Evolutionary conservation across 2,329 filamentous ascomycete species (phyloP), one percentile per base, ranked within the genome.

Genomic region (Ceratocystis ficicola): DNA sequence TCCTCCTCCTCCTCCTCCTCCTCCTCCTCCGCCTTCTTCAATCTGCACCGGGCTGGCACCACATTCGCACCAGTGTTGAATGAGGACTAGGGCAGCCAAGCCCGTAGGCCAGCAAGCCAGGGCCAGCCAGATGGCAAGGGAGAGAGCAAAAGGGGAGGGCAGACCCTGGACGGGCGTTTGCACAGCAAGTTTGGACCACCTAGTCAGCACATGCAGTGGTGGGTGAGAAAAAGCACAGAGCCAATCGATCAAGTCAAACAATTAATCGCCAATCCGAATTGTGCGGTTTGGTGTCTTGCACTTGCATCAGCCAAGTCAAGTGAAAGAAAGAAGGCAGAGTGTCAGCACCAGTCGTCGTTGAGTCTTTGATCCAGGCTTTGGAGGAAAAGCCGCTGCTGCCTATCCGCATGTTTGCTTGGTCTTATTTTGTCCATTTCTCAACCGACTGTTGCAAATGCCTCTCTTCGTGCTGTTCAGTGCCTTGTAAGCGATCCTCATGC

Each of bases 161-260:
- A 59, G 55, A 59, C 55, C 55, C 55, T 59, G 8, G 55, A 32
- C 17, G 55, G 55, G 55, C 55, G 55, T 59, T 59, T 59, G 25
- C 28, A 59, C 30, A 32, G 55, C 12, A 17, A 59, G 55, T 59
- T 59, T 59, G 25, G 55, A 36, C 55, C 55, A 15, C 36, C 36
- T 5, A 41, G 36, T 41, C 36, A 59, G 55, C 55, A 59, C 7
- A 32, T 32, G 55, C n/a, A 48, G 44, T 20, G 20, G 46, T 48
- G 17, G 46, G 48, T 22, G 22, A 52, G 20, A 22, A 8, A 25
- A 52, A 20, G 48, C 22, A 4, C 36, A 41, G 36, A 22, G 48
- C n/a, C n/a, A 8, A 52, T 52, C 48, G 22, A 52, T 52, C 48
- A 52, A 52, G 22, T 52, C n/a, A 22, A 52, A 22, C 17, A 52